Base-by-base conservation (phyloP, 768 basidiomycete species). In the Boletus huronensis region DNA sequence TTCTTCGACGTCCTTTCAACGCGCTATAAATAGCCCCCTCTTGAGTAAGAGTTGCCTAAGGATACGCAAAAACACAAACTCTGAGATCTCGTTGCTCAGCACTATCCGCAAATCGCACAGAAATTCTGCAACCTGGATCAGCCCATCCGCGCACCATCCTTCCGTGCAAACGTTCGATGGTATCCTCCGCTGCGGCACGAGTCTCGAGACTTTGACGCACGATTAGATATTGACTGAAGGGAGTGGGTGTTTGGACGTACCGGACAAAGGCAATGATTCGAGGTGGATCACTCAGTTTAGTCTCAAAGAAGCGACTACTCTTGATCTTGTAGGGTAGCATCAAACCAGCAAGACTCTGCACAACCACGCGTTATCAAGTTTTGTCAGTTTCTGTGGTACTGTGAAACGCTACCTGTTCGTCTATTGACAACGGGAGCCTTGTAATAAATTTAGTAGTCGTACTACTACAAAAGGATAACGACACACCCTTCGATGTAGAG, bases 201-300 rank as follows among this genome's bases (percentile, higher is more conserved):
- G 79, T 83, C 60, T 91, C 88, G 25, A 92, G 74, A 44, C 90
- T 91, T 61, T 9, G 36, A 10, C 5, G 19, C 31, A 19, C 25
- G 2, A 14, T 65, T 25, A 54, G 52, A 23, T 48, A 26, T 43
- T 1, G 25, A 41, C 7, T 19, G 17, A 19, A 32, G 16, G 11
- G 2, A 45, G 6, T 9, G n/a, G 5, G 17, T 19, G 31, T 34
- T 19, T 13, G 6, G 29, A 67, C 79, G 21, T 58, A 88, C 89
- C 90, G 78, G 39, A 90, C 87, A 61, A 91, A 91, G 0, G 88
- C 89, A 52, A 91, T 90, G 57, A 90, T 87, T 54, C 88, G 75
- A 19, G 88, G 87, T 1, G 88, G 88, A 52, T 82, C 81, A 56
- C 86, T 88, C 23, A 91, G 68, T 58, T 85, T 79, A 10, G 88